Evolutionary conservation across 1,284 basidiomycete genomes (phyloP).

Genomic region (Marasmius fiardii): DNA sequence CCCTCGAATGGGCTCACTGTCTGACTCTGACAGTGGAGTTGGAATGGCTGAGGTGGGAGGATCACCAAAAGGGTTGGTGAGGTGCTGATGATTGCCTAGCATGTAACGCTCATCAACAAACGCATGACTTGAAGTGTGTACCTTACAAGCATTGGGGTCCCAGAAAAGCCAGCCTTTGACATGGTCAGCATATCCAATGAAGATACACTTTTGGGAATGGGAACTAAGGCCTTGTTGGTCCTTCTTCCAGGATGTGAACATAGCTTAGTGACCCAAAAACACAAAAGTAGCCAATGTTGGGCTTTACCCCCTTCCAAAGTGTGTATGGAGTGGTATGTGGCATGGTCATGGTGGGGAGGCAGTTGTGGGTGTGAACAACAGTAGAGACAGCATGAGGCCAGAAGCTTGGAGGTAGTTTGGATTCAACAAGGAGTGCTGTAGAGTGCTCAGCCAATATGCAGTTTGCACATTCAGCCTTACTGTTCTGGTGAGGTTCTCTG

Average conservation of each 20-base stretch:
- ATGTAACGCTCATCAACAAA: slow-evolving; percentile 25
- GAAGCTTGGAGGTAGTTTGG: slow-evolving; percentile 17
- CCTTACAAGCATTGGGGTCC: slow-evolving; percentile 19
- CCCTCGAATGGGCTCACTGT: slow-evolving; percentile 6
- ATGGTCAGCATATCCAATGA: slow-evolving; percentile 28
- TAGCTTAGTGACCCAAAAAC: slow-evolving; percentile 32
- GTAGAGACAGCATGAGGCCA: slow-evolving; percentile 15
- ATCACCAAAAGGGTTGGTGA: slow-evolving; percentile 6
- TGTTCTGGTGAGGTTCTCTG: slow-evolving; percentile 20
- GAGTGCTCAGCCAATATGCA: slow-evolving; percentile 15
- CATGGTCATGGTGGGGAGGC: slow-evolving; percentile 15
- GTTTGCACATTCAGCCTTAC: slow-evolving; percentile 17
- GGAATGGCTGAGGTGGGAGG: slow-evolving; percentile 1
- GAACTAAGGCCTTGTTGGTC: slow-evolving; percentile 22
- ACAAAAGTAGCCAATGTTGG: slow-evolving; percentile 23
- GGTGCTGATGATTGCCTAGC: slow-evolving; percentile 12
- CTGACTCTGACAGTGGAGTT: background rate
- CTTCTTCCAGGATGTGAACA: slow-evolving; percentile 28
- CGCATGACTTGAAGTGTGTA: slow-evolving; percentile 22
- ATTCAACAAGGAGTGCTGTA: slow-evolving; percentile 16
- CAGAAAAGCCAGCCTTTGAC: slow-evolving; percentile 27
- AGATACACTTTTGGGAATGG: slow-evolving; percentile 30
- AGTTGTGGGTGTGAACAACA: slow-evolving; percentile 14
- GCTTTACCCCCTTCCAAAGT: slow-evolving; percentile 15
- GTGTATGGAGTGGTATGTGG: slow-evolving; percentile 9